phyloP scores from a whole-genome alignment of 164 flowering plant species.

The Annona squamosa region DNA sequence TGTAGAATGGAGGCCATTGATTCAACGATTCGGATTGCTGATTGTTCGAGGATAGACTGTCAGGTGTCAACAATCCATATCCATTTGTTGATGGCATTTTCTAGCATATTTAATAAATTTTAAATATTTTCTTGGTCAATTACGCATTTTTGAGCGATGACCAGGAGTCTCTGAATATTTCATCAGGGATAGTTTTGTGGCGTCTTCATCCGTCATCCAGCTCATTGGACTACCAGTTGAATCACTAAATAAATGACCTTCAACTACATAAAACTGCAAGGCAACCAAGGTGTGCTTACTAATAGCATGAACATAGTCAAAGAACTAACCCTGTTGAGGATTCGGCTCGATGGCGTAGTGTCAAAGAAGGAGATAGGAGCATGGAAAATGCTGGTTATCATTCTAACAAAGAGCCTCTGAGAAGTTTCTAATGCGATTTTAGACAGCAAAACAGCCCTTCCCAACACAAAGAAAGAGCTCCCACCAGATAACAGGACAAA shows the following conservation, averaged over 20 bases:
- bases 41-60: not conserved
- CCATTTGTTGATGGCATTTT: not conserved
- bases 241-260: not conserved
- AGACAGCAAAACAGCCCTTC: conserved; percentile 66
- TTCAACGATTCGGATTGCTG: not conserved
- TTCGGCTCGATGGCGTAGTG: conserved; percentile 67
- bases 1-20: not conserved
- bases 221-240: not conserved
- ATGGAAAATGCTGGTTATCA: conserved; percentile 57
- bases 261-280: no score
- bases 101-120: not conserved
- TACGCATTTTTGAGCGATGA: not conserved
- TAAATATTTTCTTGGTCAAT: not conserved
- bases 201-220: not conserved
- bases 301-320: not conserved
- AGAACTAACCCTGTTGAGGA: conserved; percentile 60
- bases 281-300: no score
- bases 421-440: conserved; percentile 64
- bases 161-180: not conserved
- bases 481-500: conserved; percentile 61
- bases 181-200: not conserved
- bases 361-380: conserved; percentile 86
- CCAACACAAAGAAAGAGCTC: conserved; percentile 70
- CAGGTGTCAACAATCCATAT: not conserved
- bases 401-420: conserved; percentile 52